phyloP scores from a whole-genome alignment of 768 basidiomycete species.

The Suillus fuscotomentosus region DNA sequence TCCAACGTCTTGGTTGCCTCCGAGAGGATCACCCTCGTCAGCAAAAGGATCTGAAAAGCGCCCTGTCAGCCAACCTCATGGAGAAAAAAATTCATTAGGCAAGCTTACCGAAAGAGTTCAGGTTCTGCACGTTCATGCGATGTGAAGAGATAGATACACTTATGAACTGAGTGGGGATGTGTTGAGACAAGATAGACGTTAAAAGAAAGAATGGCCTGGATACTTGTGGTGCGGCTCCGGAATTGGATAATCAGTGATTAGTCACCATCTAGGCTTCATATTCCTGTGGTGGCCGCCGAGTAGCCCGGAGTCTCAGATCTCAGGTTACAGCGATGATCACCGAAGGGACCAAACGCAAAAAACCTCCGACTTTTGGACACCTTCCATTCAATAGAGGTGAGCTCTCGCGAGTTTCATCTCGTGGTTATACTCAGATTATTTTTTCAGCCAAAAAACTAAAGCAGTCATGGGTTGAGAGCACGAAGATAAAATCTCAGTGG shows the following conservation, averaged over 20 bases:
- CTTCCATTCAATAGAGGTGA: slow-evolving; percentile 62
- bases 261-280: slow-evolving; percentile 3
- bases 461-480: slow-evolving; percentile 72
- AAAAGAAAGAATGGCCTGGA: slow-evolving; percentile 16
- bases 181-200: slow-evolving; percentile 30
- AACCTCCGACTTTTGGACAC: slow-evolving; percentile 71
- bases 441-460: slow-evolving; percentile 75
- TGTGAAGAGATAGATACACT: slow-evolving; percentile 42
- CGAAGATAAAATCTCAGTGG: slow-evolving; percentile 80
- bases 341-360: slow-evolving; percentile 34
- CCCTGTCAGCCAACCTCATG: slow-evolving; percentile 13
- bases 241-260: slow-evolving; percentile 23
- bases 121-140: slow-evolving; percentile 96
- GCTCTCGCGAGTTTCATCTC: slow-evolving; percentile 9
- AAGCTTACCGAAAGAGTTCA: slow-evolving; percentile 69
- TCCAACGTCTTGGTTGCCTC: slow-evolving; percentile 70
- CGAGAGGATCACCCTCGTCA: slow-evolving; percentile 87
- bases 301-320: too few species aligned
- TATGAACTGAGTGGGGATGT: slow-evolving; percentile 45
- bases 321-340: slow-evolving; percentile 5
- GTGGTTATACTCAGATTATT: slow-evolving; percentile 7
- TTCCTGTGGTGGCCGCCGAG: slow-evolving; percentile 24
- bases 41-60: slow-evolving; percentile 82
- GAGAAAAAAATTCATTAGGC: slow-evolving; percentile 6
- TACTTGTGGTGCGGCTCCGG: slow-evolving; percentile 8